A percentile compares a stretch with the other conserved stretches of the same genome.
Evolutionary conservation across 1,284 basidiomycete genomes (phyloP).

Genomic region (Moesziomyces sp.): DNA sequence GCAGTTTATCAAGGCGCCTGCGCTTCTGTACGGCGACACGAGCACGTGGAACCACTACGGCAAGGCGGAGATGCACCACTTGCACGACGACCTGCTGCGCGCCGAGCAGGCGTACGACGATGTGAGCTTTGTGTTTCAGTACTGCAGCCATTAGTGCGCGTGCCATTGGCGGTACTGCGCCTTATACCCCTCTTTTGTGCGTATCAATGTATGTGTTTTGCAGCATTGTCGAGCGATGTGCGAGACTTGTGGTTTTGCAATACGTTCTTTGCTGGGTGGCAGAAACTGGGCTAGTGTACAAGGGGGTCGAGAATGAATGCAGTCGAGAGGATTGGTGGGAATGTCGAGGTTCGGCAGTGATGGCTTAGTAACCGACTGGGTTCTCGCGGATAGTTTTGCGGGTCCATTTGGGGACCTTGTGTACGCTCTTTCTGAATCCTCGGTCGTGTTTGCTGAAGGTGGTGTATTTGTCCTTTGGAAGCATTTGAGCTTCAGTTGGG

Average conservation of each 20-base stretch:
- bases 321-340: neutral
- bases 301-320: neutral
- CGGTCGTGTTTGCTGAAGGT: conserved; percentile 77
- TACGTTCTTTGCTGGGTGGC: neutral
- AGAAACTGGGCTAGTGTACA: conserved; percentile 23
- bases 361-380: conserved; percentile 40
- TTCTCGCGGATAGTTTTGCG: conserved; percentile 45
- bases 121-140: conserved; percentile 73
- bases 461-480: conserved; percentile 91
- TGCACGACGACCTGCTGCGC: conserved; percentile 94
- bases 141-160: conserved; percentile 58
- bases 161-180: neutral
- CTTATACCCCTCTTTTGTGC: neutral
- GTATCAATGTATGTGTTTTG: neutral
- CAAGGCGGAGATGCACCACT: conserved; percentile 84
- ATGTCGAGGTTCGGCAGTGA: too few relatives aligned
- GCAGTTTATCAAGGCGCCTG: conserved; percentile 83
- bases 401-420: conserved; percentile 74
- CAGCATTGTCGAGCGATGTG: neutral
- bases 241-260: neutral
- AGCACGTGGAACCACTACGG: conserved; percentile 99
- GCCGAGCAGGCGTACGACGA: conserved; percentile 86
- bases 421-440: conserved; percentile 87
- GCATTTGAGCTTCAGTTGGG: conserved; percentile 89
- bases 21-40: conserved; percentile 92